phyloP scores from a whole-genome alignment of 352 stramenopile genomes.

The Pythium sp. region DNA sequence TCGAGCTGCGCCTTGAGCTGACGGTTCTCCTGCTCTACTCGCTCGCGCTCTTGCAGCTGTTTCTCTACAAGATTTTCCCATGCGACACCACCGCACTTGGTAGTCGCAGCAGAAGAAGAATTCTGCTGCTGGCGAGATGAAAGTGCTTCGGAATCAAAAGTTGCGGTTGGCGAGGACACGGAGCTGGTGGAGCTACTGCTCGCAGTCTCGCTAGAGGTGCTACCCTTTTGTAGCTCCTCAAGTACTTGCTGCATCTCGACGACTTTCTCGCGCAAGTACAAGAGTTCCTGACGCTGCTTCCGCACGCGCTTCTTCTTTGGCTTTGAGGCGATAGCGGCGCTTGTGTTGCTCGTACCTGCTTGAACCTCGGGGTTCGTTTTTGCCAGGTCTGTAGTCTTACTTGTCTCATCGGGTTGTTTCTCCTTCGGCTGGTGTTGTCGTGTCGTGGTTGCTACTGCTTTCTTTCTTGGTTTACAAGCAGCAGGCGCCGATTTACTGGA shows the following conservation, averaged over 20 bases:
- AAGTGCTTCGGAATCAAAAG: neutral
- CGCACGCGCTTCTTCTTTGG: conserved; percentile 17
- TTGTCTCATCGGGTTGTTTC: no score
- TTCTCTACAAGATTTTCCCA: conserved; percentile 32
- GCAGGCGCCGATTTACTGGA: neutral
- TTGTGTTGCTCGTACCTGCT: neutral
- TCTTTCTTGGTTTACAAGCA: neutral
- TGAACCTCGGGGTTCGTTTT: neutral
- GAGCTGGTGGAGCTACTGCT: conserved; percentile 1
- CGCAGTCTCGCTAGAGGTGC: neutral
- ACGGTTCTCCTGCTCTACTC: conserved; percentile 31
- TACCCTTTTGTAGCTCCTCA: neutral
- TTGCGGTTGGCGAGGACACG: neutral
- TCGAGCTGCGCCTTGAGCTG: conserved; percentile 27
- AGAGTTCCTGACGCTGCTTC: conserved; percentile 10
- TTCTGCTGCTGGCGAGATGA: neutral
- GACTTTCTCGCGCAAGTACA: conserved; percentile 15
- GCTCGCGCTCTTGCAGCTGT: conserved; percentile 24
- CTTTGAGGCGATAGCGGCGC: neutral
- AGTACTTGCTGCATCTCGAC: conserved; percentile 13
- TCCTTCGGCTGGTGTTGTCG: neutral
- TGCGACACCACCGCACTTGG: neutral
- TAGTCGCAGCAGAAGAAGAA: neutral
- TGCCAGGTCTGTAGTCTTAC: neutral
- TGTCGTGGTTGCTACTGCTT: neutral